phyloP scores from a whole-genome alignment of 352 stramenopile genomes.

The Pythium phragmitis region DNA sequence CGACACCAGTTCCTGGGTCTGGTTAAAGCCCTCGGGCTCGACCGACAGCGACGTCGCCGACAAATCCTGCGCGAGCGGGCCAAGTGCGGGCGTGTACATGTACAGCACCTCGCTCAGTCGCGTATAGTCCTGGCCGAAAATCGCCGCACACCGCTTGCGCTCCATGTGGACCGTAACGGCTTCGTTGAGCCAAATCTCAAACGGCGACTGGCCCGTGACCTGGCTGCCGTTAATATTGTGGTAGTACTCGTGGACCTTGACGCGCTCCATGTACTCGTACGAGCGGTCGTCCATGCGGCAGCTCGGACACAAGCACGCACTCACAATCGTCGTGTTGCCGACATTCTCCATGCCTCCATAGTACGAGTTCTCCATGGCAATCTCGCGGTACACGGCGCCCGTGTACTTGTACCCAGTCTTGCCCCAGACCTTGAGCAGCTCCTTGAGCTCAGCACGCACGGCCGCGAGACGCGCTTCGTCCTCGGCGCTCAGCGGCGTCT shows the following conservation, averaged over 20 bases:
- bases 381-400: constrained; percentile 75
- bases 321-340: constrained; percentile 80
- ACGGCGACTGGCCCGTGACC: constrained; percentile 76
- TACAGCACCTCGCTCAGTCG: constrained; percentile 70
- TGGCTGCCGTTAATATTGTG: constrained; percentile 84
- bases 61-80: constrained; percentile 64
- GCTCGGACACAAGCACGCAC: constrained; percentile 65
- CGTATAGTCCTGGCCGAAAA: constrained; percentile 73
- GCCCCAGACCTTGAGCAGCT: constrained; percentile 62
- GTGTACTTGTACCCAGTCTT: constrained; percentile 87
- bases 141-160: constrained; percentile 55
- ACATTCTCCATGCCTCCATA: constrained; percentile 84
- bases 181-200: constrained; percentile 84
- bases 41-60: constrained; percentile 69
- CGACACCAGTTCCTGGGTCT: constrained; percentile 77
- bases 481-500: constrained; percentile 39
- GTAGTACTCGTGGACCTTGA: constrained; percentile 85
- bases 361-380: constrained; percentile 84
- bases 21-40: constrained; percentile 74
- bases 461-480: constrained; percentile 45
- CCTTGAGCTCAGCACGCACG: constrained; percentile 58
- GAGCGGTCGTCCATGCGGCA: constrained; percentile 73
- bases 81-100: constrained; percentile 74
- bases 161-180: constrained; percentile 83
- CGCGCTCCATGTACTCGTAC: constrained; percentile 84